A percentile compares a stretch with the other conserved stretches of the same genome.
These are phyloP conservation scores for Lachnellula willkommii DNA, from an alignment of 2,329 filamentous ascomycete genomes.

Conservation along the genomic window DNA sequence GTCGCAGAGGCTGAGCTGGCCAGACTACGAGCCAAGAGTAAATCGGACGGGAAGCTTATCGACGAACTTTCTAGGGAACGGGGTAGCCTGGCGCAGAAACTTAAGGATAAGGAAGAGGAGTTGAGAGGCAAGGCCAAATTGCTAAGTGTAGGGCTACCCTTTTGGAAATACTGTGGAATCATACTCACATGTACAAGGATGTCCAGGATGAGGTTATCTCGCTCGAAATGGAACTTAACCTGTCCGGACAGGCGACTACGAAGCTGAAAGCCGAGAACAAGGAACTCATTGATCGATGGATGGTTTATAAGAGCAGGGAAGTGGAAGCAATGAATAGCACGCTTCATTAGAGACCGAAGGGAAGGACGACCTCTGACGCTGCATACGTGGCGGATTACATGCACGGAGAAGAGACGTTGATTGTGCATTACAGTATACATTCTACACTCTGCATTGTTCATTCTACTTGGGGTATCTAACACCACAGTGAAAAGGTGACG, in stretches of 20 bases:
- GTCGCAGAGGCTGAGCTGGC: slow-evolving; percentile 59
- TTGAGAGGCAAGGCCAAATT: slow-evolving; percentile 76
- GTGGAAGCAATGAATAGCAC: slow-evolving; percentile 76
- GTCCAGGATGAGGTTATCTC: slow-evolving; percentile 92
- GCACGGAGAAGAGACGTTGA: slow-evolving; percentile 5
- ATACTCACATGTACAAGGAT: slow-evolving; percentile 43
- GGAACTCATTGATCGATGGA: slow-evolving; percentile 85
- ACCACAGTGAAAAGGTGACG: background rate
- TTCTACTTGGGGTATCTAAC: background rate
- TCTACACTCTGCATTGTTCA: background rate
- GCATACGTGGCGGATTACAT: background rate
- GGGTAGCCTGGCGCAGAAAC: slow-evolving; percentile 54
- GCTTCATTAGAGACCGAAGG: slow-evolving; percentile 30
- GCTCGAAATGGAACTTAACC: slow-evolving; percentile 78
- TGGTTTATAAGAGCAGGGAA: slow-evolving; percentile 79
- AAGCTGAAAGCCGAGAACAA: slow-evolving; percentile 77
- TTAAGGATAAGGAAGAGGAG: slow-evolving; percentile 82
- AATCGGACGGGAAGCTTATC: slow-evolving; percentile 57
- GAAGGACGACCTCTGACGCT: background rate
- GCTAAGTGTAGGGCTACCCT: slow-evolving; percentile 54
- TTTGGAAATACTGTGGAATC: background rate
- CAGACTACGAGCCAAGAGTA: slow-evolving; percentile 54
- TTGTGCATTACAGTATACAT: background rate
- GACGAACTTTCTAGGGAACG: slow-evolving; percentile 58
- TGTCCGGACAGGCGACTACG: slow-evolving; percentile 71